Evolutionary conservation across 768 basidiomycete genomes (phyloP).

Genomic region (Cyclocybe aegerita): DNA sequence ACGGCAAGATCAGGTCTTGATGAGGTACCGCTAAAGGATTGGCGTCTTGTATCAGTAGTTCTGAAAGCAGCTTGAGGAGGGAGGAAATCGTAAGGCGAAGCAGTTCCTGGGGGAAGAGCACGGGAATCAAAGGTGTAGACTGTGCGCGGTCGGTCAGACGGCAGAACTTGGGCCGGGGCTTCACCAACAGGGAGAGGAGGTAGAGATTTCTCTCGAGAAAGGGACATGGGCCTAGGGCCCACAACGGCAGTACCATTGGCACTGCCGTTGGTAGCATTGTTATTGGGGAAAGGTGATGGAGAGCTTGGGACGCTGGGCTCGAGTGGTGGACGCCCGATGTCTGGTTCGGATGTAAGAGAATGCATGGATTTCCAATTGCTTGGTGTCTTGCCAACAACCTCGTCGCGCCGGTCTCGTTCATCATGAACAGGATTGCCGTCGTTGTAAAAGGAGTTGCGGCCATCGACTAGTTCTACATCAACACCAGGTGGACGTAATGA

Average conservation of each 20-base stretch:
- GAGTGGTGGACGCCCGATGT: slow-evolving; percentile 48
- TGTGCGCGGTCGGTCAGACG: slow-evolving; percentile 63
- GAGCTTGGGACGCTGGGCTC: slow-evolving; percentile 25
- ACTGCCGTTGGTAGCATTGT: slow-evolving; percentile 16
- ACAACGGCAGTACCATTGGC: too few species aligned
- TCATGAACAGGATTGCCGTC: slow-evolving; percentile 46
- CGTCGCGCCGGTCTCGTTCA: slow-evolving; percentile 27
- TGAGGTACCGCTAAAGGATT: slow-evolving; percentile 72
- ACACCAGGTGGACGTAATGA: slow-evolving; percentile 65
- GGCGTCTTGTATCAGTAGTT: slow-evolving; percentile 55
- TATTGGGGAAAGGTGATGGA: slow-evolving; percentile 24
- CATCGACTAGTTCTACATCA: slow-evolving; percentile 51
- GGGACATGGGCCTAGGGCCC: slow-evolving; percentile 1
- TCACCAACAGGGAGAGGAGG: slow-evolving; percentile 75
- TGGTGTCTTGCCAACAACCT: slow-evolving; percentile 30
- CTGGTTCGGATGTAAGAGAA: slow-evolving; percentile 59
- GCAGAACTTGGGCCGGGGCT: slow-evolving; percentile 35
- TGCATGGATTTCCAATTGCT: slow-evolving; percentile 42
- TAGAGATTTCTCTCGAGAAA: slow-evolving; percentile 68
- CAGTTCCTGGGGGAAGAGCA: slow-evolving; percentile 43
- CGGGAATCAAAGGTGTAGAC: slow-evolving; percentile 62
- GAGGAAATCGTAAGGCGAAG: slow-evolving; percentile 47
- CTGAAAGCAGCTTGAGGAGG: slow-evolving; percentile 69
- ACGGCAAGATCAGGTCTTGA: slow-evolving; percentile 52
- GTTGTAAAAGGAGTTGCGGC: slow-evolving; percentile 34